A percentile compares a stretch with the other conserved stretches of the same genome.
Conservation (phyloP, 2,329 filamentous ascomycete species). For the Didymella pomorum region DNA sequence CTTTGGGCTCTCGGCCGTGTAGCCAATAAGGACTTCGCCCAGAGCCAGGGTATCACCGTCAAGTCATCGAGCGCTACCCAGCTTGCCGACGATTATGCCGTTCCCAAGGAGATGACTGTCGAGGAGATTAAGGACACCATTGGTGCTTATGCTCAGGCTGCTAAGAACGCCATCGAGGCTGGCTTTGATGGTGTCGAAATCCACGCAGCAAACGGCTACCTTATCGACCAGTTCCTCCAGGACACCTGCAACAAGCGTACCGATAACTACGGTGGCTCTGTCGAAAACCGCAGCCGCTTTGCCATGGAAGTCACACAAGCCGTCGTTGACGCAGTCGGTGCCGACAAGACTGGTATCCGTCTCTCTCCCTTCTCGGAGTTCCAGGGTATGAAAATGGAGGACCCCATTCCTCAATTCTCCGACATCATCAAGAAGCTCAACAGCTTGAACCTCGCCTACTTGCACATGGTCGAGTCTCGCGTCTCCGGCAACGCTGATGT, state of each 20-base stretch:
- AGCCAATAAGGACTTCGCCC: conserved; percentile 52
- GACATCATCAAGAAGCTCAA: conserved; percentile 63
- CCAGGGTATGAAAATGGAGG: conserved; percentile 69
- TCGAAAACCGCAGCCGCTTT: conserved; percentile 63
- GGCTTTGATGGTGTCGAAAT: conserved; percentile 70
- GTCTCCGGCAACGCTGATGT: conserved; percentile 55
- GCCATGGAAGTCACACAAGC: conserved; percentile 63
- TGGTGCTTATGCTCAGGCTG: conserved; percentile 52
- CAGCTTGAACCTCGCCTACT: conserved; percentile 60
- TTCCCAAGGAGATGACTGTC: conserved; percentile 49
- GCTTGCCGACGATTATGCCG: conserved; percentile 54
- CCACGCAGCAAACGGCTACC: conserved; percentile 69
- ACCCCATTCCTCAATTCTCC: conserved; percentile 70
- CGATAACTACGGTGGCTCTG: conserved; percentile 57
- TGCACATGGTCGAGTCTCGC: conserved; percentile 64
- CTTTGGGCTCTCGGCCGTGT: conserved; percentile 69
- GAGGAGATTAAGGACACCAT: conserved; percentile 52
- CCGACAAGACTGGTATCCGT: conserved; percentile 65
- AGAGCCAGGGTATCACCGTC: conserved; percentile 47
- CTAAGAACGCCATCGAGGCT: conserved; percentile 57
- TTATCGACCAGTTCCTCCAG: conserved; percentile 72
- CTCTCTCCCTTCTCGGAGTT: conserved; percentile 68
- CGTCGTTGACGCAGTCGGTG: conserved; percentile 61
- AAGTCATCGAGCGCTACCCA: conserved; percentile 44
- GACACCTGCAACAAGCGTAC: conserved; percentile 63